A percentile compares a stretch with the other conserved stretches of the same genome.
Conservation (phyloP, 2,329 filamentous ascomycete species). For the Magnaporthiopsis rhizophila region DNA sequence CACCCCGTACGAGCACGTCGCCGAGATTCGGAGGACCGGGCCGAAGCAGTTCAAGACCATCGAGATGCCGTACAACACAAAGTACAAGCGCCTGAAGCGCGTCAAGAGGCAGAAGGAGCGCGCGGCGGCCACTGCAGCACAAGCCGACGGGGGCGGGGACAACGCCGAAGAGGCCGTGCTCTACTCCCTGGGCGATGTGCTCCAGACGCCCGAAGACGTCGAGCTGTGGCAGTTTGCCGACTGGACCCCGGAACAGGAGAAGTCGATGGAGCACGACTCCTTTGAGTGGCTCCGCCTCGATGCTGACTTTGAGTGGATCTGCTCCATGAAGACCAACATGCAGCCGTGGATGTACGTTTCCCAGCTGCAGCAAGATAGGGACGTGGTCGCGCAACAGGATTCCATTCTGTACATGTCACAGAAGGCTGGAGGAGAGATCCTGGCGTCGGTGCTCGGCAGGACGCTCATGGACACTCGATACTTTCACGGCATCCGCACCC, state of each 20-base stretch:
- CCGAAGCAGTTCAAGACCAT: constrained; percentile 7
- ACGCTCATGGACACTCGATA: constrained; percentile 89
- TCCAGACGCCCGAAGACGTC: constrained; percentile 75
- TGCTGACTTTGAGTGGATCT: constrained; percentile 97
- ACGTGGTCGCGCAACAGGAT: constrained; percentile 81
- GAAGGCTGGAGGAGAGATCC: constrained; percentile 65
- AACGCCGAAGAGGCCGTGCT: constrained; percentile 67
- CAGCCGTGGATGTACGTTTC: constrained; percentile 97
- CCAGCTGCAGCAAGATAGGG: constrained; percentile 91
- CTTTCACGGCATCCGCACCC: constrained; percentile 83
- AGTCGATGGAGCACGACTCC: constrained; percentile 87
- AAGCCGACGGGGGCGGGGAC: constrained; percentile 48
- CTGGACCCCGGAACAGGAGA: constrained; percentile 83
- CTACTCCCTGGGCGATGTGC: constrained; percentile 80
- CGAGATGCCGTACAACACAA: constrained; percentile 97
- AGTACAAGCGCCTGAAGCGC: constrained; percentile 94
- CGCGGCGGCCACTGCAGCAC: constrained; percentile 49
- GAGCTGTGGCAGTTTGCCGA: constrained; percentile 78
- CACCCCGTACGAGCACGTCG: constrained; percentile 95
- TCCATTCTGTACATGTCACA: constrained; percentile 66
- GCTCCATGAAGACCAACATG: constrained; percentile 71
- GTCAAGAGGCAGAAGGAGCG: constrained; percentile 77
- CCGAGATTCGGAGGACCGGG: constrained; percentile 63
- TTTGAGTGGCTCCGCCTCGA: constrained; percentile 99
- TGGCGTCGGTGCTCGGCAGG: constrained; percentile 80